Evolutionary conservation across 108 stramenopile genomes (phyloP), one percentile per base, ranked within the genome.

Genomic region (Stephanodiscus minutulus): DNA sequence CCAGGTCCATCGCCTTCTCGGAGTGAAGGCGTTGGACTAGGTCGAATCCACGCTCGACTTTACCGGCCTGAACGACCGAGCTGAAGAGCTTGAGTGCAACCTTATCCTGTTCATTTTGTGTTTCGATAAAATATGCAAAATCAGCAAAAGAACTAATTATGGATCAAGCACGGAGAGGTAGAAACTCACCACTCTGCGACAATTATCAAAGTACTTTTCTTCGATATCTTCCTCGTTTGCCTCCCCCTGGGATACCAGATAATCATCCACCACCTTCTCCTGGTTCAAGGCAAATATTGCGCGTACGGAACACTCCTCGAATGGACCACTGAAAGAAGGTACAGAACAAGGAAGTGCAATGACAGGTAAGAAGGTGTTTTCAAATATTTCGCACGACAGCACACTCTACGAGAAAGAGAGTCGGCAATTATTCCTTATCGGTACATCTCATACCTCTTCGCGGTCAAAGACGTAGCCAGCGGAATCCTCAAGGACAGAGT

Each of bases 291-390:
- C 88, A 44, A 94, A 63, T 29, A 84, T 88, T 9, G 87, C 85
- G 7, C 93, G 86, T 18, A 91, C 79, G 47, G 79, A 86, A 47
- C 87, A 41, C 65, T 94, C 93, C 37, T 94, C 93, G 49, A 91
- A 41, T 20, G 56, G 70, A 18, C 68, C 73, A 61, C 86, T 85
- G 74, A 11, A 79, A 18, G 37, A 11, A 18, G 61, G 9, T 18
- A 22, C 2, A 37, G 53, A 66, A 72, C 3, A 35, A 24, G 12
- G 7, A 15, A 47, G 28, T 58, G 54, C 25, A 8, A 36, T 22
- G 50, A 70, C 13, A 70, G 18, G 50, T 24, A 8, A 39, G 39
- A 11, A 1, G 8, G 11, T 39, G 39, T 39, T 39, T 9, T 39
- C 8, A 31, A 35, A 68, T 18, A 0, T 70, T 52, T 25, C 4